Evolutionary conservation across 2,329 filamentous ascomycete species (phyloP).

Genomic region (Monilinia aucupariae): DNA sequence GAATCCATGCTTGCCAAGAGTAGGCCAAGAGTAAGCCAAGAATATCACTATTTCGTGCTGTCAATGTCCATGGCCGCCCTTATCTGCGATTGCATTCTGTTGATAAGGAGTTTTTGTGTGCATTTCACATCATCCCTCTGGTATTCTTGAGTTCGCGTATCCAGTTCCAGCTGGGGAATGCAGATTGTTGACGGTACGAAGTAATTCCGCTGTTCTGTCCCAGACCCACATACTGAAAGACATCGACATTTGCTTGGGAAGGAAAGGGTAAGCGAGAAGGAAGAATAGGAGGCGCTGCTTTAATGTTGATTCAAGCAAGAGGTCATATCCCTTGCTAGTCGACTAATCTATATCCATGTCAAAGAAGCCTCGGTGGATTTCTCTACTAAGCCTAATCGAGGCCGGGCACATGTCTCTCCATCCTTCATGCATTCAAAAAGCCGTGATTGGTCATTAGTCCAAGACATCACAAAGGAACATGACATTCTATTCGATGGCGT

Average conservation of each 20-base stretch:
- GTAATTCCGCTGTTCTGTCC: no score
- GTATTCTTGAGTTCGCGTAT: no score
- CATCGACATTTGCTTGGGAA: not conserved
- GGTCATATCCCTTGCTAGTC: not conserved
- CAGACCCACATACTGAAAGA: not conserved
- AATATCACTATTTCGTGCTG: not conserved
- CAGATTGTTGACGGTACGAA: no score
- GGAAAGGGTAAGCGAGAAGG: not conserved
- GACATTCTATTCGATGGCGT: conserved; percentile 1
- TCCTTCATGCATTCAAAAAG: not conserved
- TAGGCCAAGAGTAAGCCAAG: not conserved
- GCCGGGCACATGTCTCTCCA: not conserved
- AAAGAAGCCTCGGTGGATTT: not conserved
- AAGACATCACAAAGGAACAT: not conserved
- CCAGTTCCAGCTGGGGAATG: no score
- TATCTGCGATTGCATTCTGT: no score
- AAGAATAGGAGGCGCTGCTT: not conserved
- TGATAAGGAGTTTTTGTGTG: no score
- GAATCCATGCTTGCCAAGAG: not conserved
- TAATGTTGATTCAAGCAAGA: not conserved
- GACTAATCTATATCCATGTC: not conserved
- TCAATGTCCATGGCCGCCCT: not conserved
- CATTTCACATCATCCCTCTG: no score
- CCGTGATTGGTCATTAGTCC: not conserved
- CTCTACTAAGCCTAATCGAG: not conserved